Base-by-base conservation (phyloP, 129 eudicot species). In the Kitagawia praeruptora region DNA sequence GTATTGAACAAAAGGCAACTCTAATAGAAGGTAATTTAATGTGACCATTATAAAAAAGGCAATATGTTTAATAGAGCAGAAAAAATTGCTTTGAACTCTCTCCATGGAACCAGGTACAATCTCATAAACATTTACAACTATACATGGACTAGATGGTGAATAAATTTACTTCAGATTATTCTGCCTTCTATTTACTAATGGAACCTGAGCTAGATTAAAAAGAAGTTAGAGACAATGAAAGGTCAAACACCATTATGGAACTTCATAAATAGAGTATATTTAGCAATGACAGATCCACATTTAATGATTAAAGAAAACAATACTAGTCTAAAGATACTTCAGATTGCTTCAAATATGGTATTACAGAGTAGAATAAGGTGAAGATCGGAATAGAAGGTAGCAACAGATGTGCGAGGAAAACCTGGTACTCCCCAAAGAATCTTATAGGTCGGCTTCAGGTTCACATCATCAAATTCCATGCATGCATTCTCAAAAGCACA, bases 351-450 rank as follows among this genome's bases (percentile, higher is more conserved):
- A 48, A 46, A 14, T 47, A 48, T 9, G 4, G 44, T 31, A 39
- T 34, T 4, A 76, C 47, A 76, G 44, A 51, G 9, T 31, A 66
- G 23, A 66, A 31, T 12, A 66, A n/a, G 67, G 67, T n/a, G 13
- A n/a, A 58, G 67, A 58, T 58, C 3, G 37, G 2, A 85, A 37
- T 67, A 76, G 53, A 76, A 76, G 54, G 28, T 76, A 84, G 41
- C 75, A 75, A 23, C 48, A 38, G 49, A 25, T 14, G 21, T 53
- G 80, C n/a, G 47, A 85, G 63, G 67, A 28, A 78, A 81, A 95
- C 99, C 99, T 95, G 99, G 99, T 80, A 95, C 86, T 86, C 99
- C 99, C 99, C 97, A 92, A 56, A 95, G 96, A 80, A 95, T 85
- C 83, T 87, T 90, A 82, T 90, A 95, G n/a, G 99, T 95, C 42